These are phyloP conservation scores for Neurospora sp. DNA, from an alignment of 2,329 filamentous ascomycete genomes.

Conservation along the genomic window DNA sequence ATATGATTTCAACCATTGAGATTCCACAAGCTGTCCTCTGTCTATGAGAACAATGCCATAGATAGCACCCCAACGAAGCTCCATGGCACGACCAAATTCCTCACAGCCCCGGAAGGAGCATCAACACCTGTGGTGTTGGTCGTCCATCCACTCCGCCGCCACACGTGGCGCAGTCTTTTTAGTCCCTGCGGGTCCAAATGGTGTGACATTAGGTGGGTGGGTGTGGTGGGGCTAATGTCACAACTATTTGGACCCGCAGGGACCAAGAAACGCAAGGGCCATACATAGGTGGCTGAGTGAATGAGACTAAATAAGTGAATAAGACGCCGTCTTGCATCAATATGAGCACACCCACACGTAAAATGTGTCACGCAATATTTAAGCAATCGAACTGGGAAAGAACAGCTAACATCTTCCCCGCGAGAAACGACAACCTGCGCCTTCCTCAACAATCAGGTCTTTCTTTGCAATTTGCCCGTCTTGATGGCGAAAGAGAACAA, in stretches of 20 bases:
- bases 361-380: too few species aligned
- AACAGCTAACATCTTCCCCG: not conserved
- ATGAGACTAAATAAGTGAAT: too few species aligned
- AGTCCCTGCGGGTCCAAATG: too few species aligned
- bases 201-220: too few species aligned
- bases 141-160: too few species aligned
- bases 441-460: not conserved
- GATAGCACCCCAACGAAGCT: not conserved
- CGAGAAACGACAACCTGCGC: not conserved
- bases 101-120: not conserved
- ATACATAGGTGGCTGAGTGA: too few species aligned
- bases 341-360: too few species aligned
- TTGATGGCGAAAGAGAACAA: conserved; percentile 24
- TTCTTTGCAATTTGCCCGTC: conserved; percentile 13
- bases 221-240: too few species aligned
- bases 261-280: too few species aligned
- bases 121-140: not conserved
- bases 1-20: not conserved
- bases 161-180: too few species aligned
- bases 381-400: not conserved
- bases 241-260: too few species aligned
- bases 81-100: not conserved
- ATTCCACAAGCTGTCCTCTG: not conserved
- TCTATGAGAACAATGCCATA: not conserved
- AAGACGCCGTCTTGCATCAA: too few species aligned